Base-by-base conservation (phyloP, 2,329 filamentous ascomycete genomes). In the Fusarium palustre region DNA sequence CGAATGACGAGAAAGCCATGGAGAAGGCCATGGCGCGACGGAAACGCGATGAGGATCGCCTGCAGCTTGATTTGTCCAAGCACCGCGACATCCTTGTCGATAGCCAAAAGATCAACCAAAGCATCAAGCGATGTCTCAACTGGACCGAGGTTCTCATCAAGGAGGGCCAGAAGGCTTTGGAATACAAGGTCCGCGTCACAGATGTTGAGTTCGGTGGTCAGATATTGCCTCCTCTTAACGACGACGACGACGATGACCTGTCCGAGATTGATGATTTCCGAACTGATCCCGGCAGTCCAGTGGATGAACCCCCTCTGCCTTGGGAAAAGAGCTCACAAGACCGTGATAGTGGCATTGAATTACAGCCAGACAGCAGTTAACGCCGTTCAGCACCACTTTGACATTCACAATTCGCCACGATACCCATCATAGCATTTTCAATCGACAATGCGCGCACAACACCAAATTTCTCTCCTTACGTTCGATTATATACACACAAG, bases 91-190 rank as follows among this genome's bases (percentile, higher is more conserved):
- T 98, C 2, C 87, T 99, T 11, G 84, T 94, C 39, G 94, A 97
- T 77, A 96, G 92, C 71, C 94, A 97, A 76, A 97, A 94, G 81
- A 94, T 98, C 84, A 98, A 97, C 76, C 92, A 97, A 78, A 97
- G 92, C 77, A 86, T 99, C 46, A 97, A 93, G 78, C 87, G 93
- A 48, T 99, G 96, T 78, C 85, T 97, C 34, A 90, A 90, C 70
- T 95, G 93, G 87, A 97, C 94, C 0, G 95, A 99, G 76, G 90
- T 92, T 67, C 86, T 99, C 45, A 97, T 99, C 77, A 90, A 88
- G 49, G 94, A 97, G 72, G 96, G 92, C 8, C 92, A 90, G 75
- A 95, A 93, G 76, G 96, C 96, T 0, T 85, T 99, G 3, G 91
- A 91, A 48, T 97, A 97, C 76, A 86, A 88, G 60, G 92, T 97